These are phyloP conservation scores for Hordeum pubiflorum DNA, from an alignment of 202 grass and related monocot species.

Conservation along the genomic window DNA sequence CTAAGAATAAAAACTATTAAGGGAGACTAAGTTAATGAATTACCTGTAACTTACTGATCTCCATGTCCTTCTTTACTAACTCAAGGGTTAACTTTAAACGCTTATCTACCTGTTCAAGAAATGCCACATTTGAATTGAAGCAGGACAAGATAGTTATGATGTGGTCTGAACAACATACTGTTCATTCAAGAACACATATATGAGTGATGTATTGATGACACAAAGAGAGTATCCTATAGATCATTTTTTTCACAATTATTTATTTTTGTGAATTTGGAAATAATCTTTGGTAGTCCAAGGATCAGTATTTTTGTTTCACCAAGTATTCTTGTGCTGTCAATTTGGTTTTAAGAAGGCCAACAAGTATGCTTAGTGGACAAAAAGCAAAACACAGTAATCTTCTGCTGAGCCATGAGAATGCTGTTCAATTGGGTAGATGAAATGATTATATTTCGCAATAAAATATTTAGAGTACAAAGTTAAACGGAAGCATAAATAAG, in stretches of 20 bases:
- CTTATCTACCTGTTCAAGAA: conserved; percentile 77
- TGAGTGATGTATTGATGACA: neutral
- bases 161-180: neutral
- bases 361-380: neutral
- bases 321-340: neutral
- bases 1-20: conserved; percentile 13
- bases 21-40: conserved; percentile 5
- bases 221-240: conserved; percentile 12
- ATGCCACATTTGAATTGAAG: conserved; percentile 25
- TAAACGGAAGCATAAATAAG: conserved; percentile 10
- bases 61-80: conserved; percentile 96
- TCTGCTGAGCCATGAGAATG: neutral
- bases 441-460: neutral
- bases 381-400: neutral
- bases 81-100: conserved; percentile 92
- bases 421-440: conserved; percentile 2
- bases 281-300: neutral
- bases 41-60: conserved; percentile 99
- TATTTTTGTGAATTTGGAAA: neutral
- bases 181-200: neutral
- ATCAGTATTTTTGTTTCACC: neutral
- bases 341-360: neutral
- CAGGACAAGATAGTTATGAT: conserved; percentile 12
- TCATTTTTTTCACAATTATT: neutral
- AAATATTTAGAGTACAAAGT: neutral